Conservation (phyloP, 495 filamentous ascomycete genomes). For the Trichoderma erinaceum region DNA sequence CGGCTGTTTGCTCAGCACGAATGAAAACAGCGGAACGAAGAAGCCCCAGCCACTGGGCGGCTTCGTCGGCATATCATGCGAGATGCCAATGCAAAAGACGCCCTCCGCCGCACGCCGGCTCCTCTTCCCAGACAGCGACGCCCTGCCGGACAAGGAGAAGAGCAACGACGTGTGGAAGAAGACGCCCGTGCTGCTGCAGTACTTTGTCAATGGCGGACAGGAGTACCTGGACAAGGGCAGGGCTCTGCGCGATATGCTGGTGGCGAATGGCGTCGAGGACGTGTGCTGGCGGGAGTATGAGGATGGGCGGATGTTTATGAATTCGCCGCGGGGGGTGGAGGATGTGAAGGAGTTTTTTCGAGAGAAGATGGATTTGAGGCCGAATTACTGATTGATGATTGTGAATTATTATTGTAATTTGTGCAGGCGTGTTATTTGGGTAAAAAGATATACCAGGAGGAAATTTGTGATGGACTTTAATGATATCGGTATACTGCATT, state of each 20-base stretch:
- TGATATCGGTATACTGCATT: too few species aligned
- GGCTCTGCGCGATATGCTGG: neutral
- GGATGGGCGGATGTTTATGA: neutral
- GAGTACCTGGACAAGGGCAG: neutral
- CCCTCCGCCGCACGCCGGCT: neutral
- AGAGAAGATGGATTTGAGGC: neutral
- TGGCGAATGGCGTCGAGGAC: neutral
- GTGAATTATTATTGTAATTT: neutral
- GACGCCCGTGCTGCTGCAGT: slow-evolving; percentile 1
- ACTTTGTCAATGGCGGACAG: neutral
- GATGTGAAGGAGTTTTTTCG: neutral
- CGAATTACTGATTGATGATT: neutral
- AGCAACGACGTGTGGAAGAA: neutral
- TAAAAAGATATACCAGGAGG: too few species aligned
- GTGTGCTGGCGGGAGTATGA: slow-evolving; percentile 2
- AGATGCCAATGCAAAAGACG: neutral
- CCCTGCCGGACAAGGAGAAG: neutral
- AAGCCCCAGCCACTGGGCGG: neutral
- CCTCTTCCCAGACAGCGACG: neutral
- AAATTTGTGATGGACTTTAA: too few species aligned
- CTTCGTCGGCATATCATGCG: neutral
- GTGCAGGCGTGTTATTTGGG: neutral
- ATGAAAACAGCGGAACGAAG: neutral
- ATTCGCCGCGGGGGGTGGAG: neutral
- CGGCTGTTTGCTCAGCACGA: too few species aligned